A percentile compares a stretch with the other conserved stretches of the same genome.
These are phyloP conservation scores for Kregervanrija fluxuum DNA, from an alignment of 805 yeast species.

Conservation along the genomic window DNA sequence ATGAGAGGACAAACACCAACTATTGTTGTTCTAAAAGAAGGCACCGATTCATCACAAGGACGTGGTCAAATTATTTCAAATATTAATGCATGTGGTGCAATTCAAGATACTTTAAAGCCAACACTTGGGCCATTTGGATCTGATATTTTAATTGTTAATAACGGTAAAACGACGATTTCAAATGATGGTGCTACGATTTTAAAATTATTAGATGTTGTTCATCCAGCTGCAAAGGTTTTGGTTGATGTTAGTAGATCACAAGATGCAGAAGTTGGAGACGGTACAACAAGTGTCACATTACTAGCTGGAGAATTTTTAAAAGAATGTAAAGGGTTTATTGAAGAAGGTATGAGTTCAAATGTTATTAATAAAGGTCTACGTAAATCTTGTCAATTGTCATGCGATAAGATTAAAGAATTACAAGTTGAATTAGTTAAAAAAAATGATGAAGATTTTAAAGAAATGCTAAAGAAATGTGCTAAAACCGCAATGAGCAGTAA, in stretches of 20 bases:
- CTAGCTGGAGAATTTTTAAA: slow-evolving; percentile 91
- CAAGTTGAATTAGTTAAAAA: slow-evolving; percentile 56
- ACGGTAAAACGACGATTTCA: slow-evolving; percentile 88
- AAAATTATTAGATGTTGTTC: slow-evolving; percentile 87
- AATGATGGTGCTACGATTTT: slow-evolving; percentile 98
- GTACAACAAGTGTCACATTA: slow-evolving; percentile 93
- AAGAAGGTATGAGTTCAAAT: slow-evolving; percentile 93
- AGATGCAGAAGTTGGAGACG: slow-evolving; percentile 98
- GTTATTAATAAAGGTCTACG: slow-evolving; percentile 82
- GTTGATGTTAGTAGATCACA: slow-evolving; percentile 94
- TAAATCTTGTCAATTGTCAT: slow-evolving; percentile 72
- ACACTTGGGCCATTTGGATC: slow-evolving; percentile 97
- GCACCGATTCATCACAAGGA: slow-evolving; percentile 96
- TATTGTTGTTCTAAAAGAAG: slow-evolving; percentile 96
- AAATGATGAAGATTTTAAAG: slow-evolving; percentile 52
- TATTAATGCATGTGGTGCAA: slow-evolving; percentile 94
- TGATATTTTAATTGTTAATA: slow-evolving; percentile 83
- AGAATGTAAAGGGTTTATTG: slow-evolving; percentile 85
- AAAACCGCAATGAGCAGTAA: slow-evolving; percentile 97
- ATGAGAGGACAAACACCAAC: slow-evolving; percentile 94
- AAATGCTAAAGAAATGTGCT: slow-evolving; percentile 84
- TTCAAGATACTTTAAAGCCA: slow-evolving; percentile 90
- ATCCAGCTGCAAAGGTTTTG: slow-evolving; percentile 95
- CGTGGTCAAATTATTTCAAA: slow-evolving; percentile 91
- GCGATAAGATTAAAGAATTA: slow-evolving; percentile 62